Percentiles rank a stretch among this genome's conserved stretches.
Evolutionary conservation across 2,329 filamentous ascomycete species (phyloP).

Genomic region (Xylariaceae sp.): DNA sequence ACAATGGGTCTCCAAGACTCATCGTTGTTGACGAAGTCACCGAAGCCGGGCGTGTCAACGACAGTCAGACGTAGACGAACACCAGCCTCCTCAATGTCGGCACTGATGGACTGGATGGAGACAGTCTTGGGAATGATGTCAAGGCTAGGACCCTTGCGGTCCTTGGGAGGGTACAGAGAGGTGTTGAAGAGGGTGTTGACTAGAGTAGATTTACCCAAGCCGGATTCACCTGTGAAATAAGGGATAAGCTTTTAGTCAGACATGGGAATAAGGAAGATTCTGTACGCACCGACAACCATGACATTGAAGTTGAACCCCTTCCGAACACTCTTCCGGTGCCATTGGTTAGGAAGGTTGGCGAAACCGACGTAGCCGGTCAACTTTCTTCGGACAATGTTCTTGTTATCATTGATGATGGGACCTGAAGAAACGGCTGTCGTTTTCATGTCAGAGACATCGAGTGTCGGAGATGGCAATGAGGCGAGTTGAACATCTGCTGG

Average conservation of each 20-base stretch:
- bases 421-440: constrained; percentile 35
- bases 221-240: constrained; percentile 76
- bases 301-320: constrained; percentile 99
- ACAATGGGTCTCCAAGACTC: constrained; percentile 99
- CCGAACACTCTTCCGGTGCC: constrained; percentile 99
- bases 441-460: constrained; percentile 32
- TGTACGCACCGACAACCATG: constrained; percentile 93
- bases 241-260: neutral
- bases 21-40: constrained; percentile 99
- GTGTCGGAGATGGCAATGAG: constrained; percentile 39
- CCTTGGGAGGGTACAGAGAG: constrained; percentile 95
- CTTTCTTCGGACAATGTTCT: constrained; percentile 97
- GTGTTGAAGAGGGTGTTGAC: constrained; percentile 99
- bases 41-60: constrained; percentile 95
- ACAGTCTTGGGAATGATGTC: constrained; percentile 99
- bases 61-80: constrained; percentile 94
- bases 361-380: constrained; percentile 98
- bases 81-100: constrained; percentile 96
- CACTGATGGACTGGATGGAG: constrained; percentile 88
- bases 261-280: neutral
- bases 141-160: constrained; percentile 94
- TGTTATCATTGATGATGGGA: constrained; percentile 60
- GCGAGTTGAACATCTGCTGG: constrained; percentile 44
- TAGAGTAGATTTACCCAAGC: constrained; percentile 96
- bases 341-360: constrained; percentile 97